Percentiles rank a stretch among this genome's conserved stretches.
These are phyloP conservation scores for Metarhizium album DNA, from an alignment of 2,329 filamentous ascomycete genomes.

Conservation along the genomic window DNA sequence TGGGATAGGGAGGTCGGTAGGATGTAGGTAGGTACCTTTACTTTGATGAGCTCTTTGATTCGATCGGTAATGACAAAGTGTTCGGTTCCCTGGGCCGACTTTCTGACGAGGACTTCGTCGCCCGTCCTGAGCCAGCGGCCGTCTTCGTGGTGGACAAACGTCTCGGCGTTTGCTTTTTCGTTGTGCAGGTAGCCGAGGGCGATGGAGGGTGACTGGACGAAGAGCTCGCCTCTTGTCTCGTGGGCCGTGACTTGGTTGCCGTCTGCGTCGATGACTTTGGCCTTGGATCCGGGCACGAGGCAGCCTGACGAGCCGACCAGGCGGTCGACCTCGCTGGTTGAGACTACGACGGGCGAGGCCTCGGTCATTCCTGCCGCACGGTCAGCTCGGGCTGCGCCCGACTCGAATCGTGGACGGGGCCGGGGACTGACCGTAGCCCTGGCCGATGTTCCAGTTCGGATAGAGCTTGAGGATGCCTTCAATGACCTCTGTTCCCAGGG, in stretches of 20 bases:
- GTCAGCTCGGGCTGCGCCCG: too few species aligned
- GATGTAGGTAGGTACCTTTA: constrained; percentile 39
- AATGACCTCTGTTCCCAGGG: constrained; percentile 58
- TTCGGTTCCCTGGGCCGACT: constrained; percentile 56
- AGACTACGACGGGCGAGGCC: constrained; percentile 55
- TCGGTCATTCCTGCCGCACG: constrained; percentile 55
- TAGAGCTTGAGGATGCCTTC: constrained; percentile 49
- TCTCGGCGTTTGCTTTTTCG: constrained; percentile 69
- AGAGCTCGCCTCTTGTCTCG: constrained; percentile 67
- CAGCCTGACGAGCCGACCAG: constrained; percentile 59
- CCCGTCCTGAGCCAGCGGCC: constrained; percentile 74
- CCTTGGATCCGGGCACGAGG: constrained; percentile 51
- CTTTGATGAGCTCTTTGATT: constrained; percentile 61
- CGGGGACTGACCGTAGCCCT: constrained; percentile 53
- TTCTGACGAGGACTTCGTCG: constrained; percentile 65
- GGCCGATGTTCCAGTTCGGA: constrained; percentile 54
- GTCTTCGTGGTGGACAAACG: constrained; percentile 57
- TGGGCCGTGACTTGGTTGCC: constrained; percentile 58
- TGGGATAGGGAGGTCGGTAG: background rate
- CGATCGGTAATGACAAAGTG: constrained; percentile 81
- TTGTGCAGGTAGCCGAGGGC: constrained; percentile 82
- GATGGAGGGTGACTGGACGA: constrained; percentile 66
- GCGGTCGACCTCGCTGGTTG: constrained; percentile 47
- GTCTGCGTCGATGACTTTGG: constrained; percentile 53
- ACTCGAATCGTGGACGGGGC: background rate